These are phyloP conservation scores for Coffea canephora DNA, from an alignment of 257 asterid species.

Conservation along the genomic window DNA sequence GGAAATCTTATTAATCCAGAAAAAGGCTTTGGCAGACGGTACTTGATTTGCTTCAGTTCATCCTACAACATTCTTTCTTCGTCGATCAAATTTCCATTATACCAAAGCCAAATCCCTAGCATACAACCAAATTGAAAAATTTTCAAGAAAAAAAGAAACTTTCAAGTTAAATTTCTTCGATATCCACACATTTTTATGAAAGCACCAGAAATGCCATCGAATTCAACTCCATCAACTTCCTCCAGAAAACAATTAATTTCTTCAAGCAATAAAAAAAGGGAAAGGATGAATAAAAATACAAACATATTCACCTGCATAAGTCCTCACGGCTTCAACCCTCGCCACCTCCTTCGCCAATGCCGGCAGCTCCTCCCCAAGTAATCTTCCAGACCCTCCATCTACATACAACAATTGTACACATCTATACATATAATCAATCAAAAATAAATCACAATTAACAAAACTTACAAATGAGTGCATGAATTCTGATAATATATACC, in stretches of 20 bases:
- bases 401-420: neutral
- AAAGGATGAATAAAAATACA: neutral
- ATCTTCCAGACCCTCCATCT: constrained; percentile 62
- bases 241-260: neutral
- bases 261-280: neutral
- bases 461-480: neutral
- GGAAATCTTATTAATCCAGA: neutral
- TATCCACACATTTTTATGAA: neutral
- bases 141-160: neutral
- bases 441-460: neutral
- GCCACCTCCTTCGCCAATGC: constrained; percentile 96
- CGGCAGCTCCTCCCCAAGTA: constrained; percentile 79
- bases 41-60: neutral
- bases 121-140: neutral
- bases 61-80: neutral
- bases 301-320: constrained; percentile 66
- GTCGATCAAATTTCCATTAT: neutral
- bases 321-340: constrained; percentile 84
- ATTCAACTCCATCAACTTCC: neutral
- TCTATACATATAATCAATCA: neutral
- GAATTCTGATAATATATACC: constrained; percentile 31
- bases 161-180: neutral
- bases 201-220: neutral
- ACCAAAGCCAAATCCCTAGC: neutral
- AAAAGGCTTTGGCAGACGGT: too few species aligned